Base-by-base conservation (phyloP, 2,329 filamentous ascomycete species). In the Dactylonectria estremocensis region DNA sequence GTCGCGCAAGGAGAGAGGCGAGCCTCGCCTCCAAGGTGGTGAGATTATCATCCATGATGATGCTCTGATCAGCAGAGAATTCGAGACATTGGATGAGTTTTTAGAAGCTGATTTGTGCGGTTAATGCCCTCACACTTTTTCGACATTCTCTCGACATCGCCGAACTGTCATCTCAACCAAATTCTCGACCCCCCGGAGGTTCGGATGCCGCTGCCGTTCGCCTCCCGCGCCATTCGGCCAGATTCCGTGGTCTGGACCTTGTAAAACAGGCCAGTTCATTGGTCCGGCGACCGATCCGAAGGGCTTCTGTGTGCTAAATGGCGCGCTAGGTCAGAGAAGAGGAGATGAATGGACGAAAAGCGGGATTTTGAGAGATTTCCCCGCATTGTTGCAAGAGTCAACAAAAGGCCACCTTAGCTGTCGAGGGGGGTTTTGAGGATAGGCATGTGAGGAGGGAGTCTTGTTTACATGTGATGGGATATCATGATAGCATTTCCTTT, bases 11-110 rank as follows among this genome's bases (percentile, higher is more conserved):
- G 18, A 77, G 68, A 8, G 72, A 65, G 18, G 68, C 67, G 61
- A 80, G 74, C 2, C 67, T 64, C 11, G 74, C 63, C 53, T 83
- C 81, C 18, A 82, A 66, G 13, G 46, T 11, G 22, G 40, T n/a
- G 9, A 22, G 20, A 63, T 56, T 63, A 3, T 57, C 68, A 40
- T 57, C 61, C 68, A 70, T 70, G 16, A 60, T 61, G 49, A 33
- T 20, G 50, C n/a, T n/a, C n/a, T n/a, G n/a, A n/a, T 13, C 18
- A 11, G 3, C 5, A 20, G 2, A 10, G n/a, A 18, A 22, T 53
- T n/a, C 9, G 33, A n/a, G 16, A n/a, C 50, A 53, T 20, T 11
- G n/a, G 18, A 2, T 6, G 14, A 52, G 9, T 31, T n/a, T 22
- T 10, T 3, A 24, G 16, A 33, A 52, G 49, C 8, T 16, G 18